Evolutionary conservation across 495 filamentous ascomycete genomes (phyloP), one percentile per base, ranked within the genome.

Genomic region (Jackrogersella minutella): DNA sequence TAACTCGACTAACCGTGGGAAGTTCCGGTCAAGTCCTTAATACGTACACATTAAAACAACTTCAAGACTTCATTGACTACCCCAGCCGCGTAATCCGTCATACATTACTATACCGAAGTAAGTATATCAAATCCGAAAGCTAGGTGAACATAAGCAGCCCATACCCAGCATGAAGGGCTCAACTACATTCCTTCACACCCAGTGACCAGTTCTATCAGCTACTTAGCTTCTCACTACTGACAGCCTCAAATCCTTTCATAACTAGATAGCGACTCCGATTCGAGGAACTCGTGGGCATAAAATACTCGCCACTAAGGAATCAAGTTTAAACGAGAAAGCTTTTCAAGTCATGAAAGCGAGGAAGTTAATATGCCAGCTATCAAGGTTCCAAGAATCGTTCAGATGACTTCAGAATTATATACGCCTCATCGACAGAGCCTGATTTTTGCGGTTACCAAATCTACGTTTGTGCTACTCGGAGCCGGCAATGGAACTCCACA

Each of bases 71-170:
- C 26, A 22, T 53, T 1, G n/a, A 5, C 17, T 34, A 17, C 26
- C 37, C 3, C n/a, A 16, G 22, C 54, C 37, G 37, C 31, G 24
- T 58, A 11, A 31, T 43, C 24, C 36, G 17, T 22, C 37, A 4
- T 14, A 58, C 19, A 5, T 40, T 17, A 51, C 58, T 37, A 53
- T 53, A 44, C 19, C 19, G 13, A 62, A 44, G 43, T 37, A 16
- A 37, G 22, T n/a, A 14, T 41, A 33, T 31, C 16, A 9, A 30
- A 62, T 13, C 8, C 41, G 13, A n/a, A 53, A 39, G 44, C 44
- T 57, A 19, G 52, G 53, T 68, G 46, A 49, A 7, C 17, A 19
- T 60, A 59, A 68, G 65, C 40, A 64, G 49, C 59, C 41, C 24
- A 30, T 37, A 41, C 17, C 37, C 33, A 28, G 47, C 53, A 39